Evolutionary conservation across 306 rosid species (phyloP), one percentile per base, ranked within the genome.

Genomic region (Fragaria ananassa): DNA sequence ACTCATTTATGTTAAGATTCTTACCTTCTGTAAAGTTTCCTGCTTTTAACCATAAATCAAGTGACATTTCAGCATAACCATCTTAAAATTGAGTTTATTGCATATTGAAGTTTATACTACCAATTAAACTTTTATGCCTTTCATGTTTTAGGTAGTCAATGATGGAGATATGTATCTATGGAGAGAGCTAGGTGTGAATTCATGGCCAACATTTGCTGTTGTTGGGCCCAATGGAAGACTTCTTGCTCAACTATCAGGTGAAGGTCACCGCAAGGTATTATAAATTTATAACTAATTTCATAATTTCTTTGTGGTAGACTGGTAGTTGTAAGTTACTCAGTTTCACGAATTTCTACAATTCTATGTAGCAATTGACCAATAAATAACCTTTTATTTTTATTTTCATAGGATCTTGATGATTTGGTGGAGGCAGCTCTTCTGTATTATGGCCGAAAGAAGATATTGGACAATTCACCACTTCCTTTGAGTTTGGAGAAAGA

Each of bases 161-260:
- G 98, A 94, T 76, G 96, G 96, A 72, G 96, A 94, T 62, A 94
- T 94, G 98, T 88, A 78, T 75, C 87, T 94, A 74, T 94, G 98
- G 98, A 83, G 92, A 82, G 89, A 87, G 56, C 88, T 94, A 75
- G 98, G 98, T 53, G 81, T 94, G 79, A 94, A 76, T 88, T 94
- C 97, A 63, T 94, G 98, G 98, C 97, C 98, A 76, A 94, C 98
- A 35, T 92, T 94, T 83, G 95, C 98, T 77, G 56, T 94, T 69
- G 82, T 94, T 76, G 92, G 91, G 53, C 98, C 98, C 44, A 81
- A 80, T 44, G 96, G 98, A 70, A 92, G 93, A 83, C 91, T 94
- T 79, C 89, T 94, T 78, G 97, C 93, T 50, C 98, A 91, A 75
- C 78, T 92, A 80, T 79, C 98, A 12, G 98, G 98, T 17, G 98